phyloP scores from a whole-genome alignment of 345 rosid species.

The Aurinia saxatilis region DNA sequence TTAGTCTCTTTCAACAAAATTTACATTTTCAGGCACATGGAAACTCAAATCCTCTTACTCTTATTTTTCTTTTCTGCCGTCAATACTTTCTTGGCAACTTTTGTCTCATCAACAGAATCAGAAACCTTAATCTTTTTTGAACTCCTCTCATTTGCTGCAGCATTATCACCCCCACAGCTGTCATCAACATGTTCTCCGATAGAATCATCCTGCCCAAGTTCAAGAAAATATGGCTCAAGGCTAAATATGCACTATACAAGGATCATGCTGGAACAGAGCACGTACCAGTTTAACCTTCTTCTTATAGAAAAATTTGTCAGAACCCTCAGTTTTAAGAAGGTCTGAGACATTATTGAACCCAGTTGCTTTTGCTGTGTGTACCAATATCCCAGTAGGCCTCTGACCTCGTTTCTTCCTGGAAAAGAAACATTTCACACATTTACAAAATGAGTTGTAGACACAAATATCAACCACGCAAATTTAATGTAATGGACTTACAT shows the following conservation, averaged over 20 bases:
- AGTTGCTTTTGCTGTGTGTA: conserved; percentile 47
- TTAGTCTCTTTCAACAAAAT: not conserved
- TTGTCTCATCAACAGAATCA: conserved; percentile 14
- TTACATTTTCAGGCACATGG: not conserved
- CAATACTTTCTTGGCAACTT: conserved; percentile 6
- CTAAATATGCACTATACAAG: not conserved
- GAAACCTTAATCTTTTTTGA: conserved; percentile 16
- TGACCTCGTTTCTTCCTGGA: conserved; percentile 71
- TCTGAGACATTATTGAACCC: conserved; percentile 76
- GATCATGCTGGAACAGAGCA: conserved; percentile 27
- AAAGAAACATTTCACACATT: not conserved
- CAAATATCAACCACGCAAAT: not conserved
- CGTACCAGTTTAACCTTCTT: conserved; percentile 24
- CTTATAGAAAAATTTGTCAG: conserved; percentile 26
- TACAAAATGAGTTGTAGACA: not conserved
- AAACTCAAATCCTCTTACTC: not conserved
- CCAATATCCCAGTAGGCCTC: conserved; percentile 63
- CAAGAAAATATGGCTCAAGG: not conserved
- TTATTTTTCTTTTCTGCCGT: not conserved
- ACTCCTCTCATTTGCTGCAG: conserved; percentile 10
- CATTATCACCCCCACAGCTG: conserved; percentile 19
- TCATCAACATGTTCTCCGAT: conserved; percentile 20
- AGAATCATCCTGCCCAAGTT: conserved; percentile 55
- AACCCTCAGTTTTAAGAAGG: conserved; percentile 41
- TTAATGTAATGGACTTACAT: conserved; percentile 32